Percentiles rank a stretch among this genome's conserved stretches.
Conservation (phyloP, 345 rosid species). For the Turnera subulata region DNA sequence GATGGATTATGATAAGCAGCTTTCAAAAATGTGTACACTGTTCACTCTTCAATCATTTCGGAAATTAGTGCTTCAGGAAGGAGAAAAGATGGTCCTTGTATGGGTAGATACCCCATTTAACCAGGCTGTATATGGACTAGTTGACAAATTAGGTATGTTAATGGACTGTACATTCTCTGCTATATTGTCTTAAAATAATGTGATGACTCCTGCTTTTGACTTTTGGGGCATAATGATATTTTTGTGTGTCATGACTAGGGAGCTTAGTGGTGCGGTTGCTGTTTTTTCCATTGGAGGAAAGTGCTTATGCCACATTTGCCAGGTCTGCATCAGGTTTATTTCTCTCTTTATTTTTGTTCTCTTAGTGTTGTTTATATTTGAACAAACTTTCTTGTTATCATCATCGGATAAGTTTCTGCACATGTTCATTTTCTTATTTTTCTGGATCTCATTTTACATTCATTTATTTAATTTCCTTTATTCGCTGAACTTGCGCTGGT, state of each 20-base stretch:
- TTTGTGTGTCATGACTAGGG: constrained; percentile 41
- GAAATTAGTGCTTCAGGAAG: constrained; percentile 92
- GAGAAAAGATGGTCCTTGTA: constrained; percentile 91
- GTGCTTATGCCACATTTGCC: constrained; percentile 91
- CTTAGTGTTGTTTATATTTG: constrained; percentile 4
- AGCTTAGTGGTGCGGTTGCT: constrained; percentile 93
- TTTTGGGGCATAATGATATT: constrained; percentile 9
- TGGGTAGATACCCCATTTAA: constrained; percentile 96
- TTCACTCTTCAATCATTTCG: constrained; percentile 83
- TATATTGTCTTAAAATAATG: not conserved
- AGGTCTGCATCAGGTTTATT: constrained; percentile 94
- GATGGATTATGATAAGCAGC: constrained; percentile 62
- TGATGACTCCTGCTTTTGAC: not conserved
- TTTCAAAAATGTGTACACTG: constrained; percentile 71
- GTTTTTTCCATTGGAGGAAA: constrained; percentile 96
- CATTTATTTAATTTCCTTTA: not conserved
- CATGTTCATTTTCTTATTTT: not conserved
- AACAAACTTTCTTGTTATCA: not conserved
- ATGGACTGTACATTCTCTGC: constrained; percentile 5
- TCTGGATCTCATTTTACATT: not conserved
- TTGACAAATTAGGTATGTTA: constrained; percentile 78
- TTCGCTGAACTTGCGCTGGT: not conserved
- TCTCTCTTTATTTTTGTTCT: constrained; percentile 45
- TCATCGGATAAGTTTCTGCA: not conserved
- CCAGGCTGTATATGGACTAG: constrained; percentile 93